Evolutionary conservation across 202 grass and related monocot genomes (phyloP), one percentile per base, ranked within the genome.

Genomic region (Saccharum hybrid): DNA sequence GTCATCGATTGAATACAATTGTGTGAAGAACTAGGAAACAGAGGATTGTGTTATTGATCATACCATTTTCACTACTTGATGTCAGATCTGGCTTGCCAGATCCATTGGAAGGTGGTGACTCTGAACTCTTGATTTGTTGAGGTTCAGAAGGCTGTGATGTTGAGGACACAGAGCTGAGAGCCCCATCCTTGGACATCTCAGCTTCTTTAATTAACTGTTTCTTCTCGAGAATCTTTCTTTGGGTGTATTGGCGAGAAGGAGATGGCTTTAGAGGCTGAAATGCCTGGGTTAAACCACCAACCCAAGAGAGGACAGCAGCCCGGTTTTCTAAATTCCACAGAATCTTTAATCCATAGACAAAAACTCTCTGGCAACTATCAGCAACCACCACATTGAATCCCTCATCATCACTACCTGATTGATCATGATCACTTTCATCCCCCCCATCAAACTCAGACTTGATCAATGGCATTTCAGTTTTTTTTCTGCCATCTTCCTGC

Each of bases 341-440:
- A 81, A 98, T 84, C 84, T 95, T 98, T 80, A 98, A 87, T 88
- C 92, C 96, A 85, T 98, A 87, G 43, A 98, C 91, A 87, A 88
- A 98, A 85, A 98, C 80, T 84, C 96, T 88, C 72, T 98, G 96
- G 75, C 96, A 98, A 86, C 90, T 98, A 76, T 98, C 96, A 87
- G 96, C 96, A 71, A 98, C 93, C 63, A 98, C 83, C 63, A 98
- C 85, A 90, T 98, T 95, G 69, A 93, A 98, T 83, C 96, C 96
- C 75, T 98, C 96, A 8, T 98, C 96, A 71, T 98, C 96, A 83
- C 96, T 98, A 69, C 93, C 94, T 82, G 94, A 97, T 68, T 88
- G 83, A 79, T 80, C 82, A 89, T 83, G 89, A 69, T 92, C 96
- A 86, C 90, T 91, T 77, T 93, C 92, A 63, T 90, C 88, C 14